These are phyloP conservation scores for Pythium sp. DNA, from an alignment of 352 stramenopile genomes.

Conservation along the genomic window DNA sequence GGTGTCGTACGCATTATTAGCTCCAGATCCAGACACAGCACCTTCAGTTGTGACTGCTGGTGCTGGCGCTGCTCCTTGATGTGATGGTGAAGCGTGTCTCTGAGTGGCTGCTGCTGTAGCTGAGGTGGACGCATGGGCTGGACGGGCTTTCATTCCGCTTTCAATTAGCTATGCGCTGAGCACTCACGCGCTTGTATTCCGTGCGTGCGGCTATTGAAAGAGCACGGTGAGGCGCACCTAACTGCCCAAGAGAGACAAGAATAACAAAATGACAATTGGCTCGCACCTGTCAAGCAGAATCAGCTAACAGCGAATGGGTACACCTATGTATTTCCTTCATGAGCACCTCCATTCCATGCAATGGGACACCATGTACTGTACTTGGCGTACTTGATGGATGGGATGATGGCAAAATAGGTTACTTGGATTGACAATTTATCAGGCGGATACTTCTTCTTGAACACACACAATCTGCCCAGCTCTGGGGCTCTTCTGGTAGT, in stretches of 20 bases:
- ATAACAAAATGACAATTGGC: not conserved
- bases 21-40: not conserved
- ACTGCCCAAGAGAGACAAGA: not conserved
- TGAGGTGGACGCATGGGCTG: not conserved
- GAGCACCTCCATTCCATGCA: not conserved
- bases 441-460: not conserved
- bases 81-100: no score
- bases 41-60: not conserved
- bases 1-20: not conserved
- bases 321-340: not conserved
- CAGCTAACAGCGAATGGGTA: not conserved
- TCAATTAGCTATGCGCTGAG: not conserved
- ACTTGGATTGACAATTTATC: slow-evolving; percentile 1
- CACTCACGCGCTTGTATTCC: not conserved
- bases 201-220: not conserved
- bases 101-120: no score
- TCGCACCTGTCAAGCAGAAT: not conserved
- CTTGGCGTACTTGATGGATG: not conserved
- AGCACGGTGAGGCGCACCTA: not conserved
- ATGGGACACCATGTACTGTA: no score
- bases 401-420: slow-evolving; percentile 2
- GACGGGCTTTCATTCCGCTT: not conserved
- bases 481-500: not conserved
- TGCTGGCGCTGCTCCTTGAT: not conserved
- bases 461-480: slow-evolving; percentile 1